Evolutionary conservation across 2,329 filamentous ascomycete species (phyloP), one percentile per base, ranked within the genome.

Genomic region (Botrytis galanthina): DNA sequence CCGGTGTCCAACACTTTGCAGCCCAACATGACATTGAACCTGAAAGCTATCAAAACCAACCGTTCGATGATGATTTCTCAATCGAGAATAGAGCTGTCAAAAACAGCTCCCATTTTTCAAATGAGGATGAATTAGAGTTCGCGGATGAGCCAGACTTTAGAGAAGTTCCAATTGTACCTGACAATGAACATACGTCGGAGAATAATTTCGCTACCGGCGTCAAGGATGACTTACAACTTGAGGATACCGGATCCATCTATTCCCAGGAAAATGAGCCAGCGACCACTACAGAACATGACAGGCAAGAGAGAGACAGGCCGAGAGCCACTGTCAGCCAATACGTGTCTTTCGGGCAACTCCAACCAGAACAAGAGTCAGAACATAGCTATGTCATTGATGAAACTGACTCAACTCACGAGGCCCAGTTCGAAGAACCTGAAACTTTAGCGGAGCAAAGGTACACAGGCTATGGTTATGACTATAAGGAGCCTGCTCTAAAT

Each of bases 161-260:
- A 54, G 64, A 54, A 42, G 10, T 12, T 6, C 18, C 9, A 22
- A 1, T 22, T 4, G 1, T 32, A 6, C 7, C 46, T 42, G 18
- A 22, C 2, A 22, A 2, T 4, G 18, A 57, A 32, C 20, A 32
- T 1, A 16, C 26, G 0, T 5, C 18, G 3, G 37, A 32, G 39
- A n/a, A 42, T 2, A 16, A 32, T 3, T 9, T 32, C 6, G 16
- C 26, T 2, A 3, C 18, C 7, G 3, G n/a, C 3, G 2, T 22
- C 22, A 29, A 57, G 18, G 18, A 57, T 42, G n/a, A 57, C 9
- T 26, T 26, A 10, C 6, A 2, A 29, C 1, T 18, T 8, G 35
- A 42, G 14, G 35, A 68, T 22, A 68, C 0, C 4, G 22, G 12
- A 26, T 57, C 37, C 4, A 3, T 68, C 1, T 42, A 42, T 26